phyloP scores from a whole-genome alignment of 2,329 filamentous ascomycete species.

The Ophiostoma ips region DNA sequence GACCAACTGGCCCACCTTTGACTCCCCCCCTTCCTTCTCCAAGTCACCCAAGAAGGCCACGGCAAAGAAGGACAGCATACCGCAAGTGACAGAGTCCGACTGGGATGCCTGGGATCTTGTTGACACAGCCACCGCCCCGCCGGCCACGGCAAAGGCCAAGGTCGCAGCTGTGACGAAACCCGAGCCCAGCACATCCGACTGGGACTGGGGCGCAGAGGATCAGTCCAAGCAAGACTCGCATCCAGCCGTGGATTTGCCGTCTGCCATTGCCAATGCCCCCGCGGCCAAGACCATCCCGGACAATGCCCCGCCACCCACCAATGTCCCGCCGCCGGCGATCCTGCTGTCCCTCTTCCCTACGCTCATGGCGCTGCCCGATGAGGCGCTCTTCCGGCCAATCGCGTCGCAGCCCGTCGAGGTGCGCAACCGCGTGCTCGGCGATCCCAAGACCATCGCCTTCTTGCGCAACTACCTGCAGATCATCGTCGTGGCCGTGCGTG shows the following conservation, averaged over 20 bases:
- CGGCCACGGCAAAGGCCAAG: neutral
- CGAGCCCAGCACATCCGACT: constrained; percentile 18
- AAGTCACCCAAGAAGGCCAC: constrained; percentile 4
- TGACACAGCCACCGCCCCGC: constrained; percentile 1
- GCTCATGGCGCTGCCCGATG: constrained; percentile 52
- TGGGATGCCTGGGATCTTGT: constrained; percentile 29
- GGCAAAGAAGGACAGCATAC: constrained; percentile 8
- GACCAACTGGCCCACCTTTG: constrained; percentile 32
- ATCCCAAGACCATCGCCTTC: constrained; percentile 48
- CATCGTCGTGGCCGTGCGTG: constrained; percentile 55
- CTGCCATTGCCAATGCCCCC: constrained; percentile 6
- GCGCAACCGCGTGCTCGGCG: constrained; percentile 49
- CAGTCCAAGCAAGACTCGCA: neutral
- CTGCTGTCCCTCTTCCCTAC: constrained; percentile 64
- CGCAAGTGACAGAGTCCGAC: constrained; percentile 24
- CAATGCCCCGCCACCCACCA: constrained; percentile 52
- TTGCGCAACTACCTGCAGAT: constrained; percentile 50
- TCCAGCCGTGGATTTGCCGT: neutral
- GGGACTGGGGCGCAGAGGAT: constrained; percentile 37
- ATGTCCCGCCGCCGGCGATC: constrained; percentile 77
- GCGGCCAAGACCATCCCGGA: constrained; percentile 16
- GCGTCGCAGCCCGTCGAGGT: constrained; percentile 41
- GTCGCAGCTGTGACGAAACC: neutral
- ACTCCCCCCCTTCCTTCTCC: constrained; percentile 8
- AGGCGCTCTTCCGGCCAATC: constrained; percentile 51